These are phyloP conservation scores for Kwoniella pini DNA, from an alignment of 768 basidiomycete species.

Conservation along the genomic window DNA sequence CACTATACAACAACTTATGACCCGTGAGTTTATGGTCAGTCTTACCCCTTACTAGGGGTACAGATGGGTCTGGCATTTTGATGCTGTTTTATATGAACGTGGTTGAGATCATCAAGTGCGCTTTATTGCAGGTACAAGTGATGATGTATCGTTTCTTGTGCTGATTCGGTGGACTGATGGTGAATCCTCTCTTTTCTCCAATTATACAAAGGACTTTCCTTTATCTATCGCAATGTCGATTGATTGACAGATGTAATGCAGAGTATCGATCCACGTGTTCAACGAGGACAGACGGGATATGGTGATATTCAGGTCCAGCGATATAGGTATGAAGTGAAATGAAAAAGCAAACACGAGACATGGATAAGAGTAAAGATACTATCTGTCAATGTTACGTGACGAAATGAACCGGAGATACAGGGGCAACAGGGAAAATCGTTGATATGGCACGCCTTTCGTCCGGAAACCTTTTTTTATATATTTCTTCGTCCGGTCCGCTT, in stretches of 20 bases:
- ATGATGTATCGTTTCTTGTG: no score
- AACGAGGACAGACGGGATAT: not conserved
- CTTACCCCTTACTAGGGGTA: slow-evolving; percentile 45
- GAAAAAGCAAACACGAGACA: not conserved
- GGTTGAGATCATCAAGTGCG: no score
- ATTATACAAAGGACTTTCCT: slow-evolving; percentile 10
- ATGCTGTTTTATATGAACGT: no score
- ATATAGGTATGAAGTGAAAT: not conserved
- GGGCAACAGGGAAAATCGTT: not conserved
- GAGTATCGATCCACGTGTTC: not conserved
- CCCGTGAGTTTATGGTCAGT: slow-evolving; percentile 44
- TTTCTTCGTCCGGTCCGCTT: no score
- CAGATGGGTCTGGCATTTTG: slow-evolving; percentile 29
- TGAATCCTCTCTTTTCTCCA: no score
- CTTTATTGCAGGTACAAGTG: no score
- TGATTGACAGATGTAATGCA: not conserved
- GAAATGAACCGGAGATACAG: not conserved
- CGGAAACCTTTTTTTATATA: no score
- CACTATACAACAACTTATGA: slow-evolving; percentile 48
- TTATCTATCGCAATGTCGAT: not conserved
- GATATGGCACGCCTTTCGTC: no score
- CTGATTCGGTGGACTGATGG: no score
- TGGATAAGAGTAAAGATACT: not conserved
- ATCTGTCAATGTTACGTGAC: not conserved
- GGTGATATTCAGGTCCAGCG: not conserved